phyloP scores from a whole-genome alignment of 169 alveolate species.

The Babesia sp. region DNA sequence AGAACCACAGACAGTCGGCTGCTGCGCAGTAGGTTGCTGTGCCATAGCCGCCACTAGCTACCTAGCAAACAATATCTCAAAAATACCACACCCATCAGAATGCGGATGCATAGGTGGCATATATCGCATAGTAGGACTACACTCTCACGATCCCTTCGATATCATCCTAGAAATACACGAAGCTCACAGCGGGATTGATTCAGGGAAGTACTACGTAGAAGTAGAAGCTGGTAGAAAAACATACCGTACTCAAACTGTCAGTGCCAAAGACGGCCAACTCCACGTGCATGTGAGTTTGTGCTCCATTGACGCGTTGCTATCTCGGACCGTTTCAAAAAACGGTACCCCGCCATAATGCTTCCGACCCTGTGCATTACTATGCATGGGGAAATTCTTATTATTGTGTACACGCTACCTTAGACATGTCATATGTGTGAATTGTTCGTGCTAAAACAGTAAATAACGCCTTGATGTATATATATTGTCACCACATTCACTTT shows the following conservation, averaged over 20 bases:
- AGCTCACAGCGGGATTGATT: constrained; percentile 19
- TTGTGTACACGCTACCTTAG: too few relatives aligned
- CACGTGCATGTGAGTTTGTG: constrained; percentile 37
- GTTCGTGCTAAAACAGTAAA: too few relatives aligned
- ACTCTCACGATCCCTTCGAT: constrained; percentile 72
- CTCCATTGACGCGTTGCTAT: neutral
- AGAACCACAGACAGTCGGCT: constrained; percentile 48
- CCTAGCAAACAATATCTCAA: constrained; percentile 29
- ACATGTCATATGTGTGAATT: too few relatives aligned
- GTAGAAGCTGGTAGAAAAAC: constrained; percentile 62
- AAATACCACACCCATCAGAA: constrained; percentile 69
- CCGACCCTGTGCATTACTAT: too few relatives aligned
- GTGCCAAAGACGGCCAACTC: constrained; percentile 27
- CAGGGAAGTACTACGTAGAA: constrained; percentile 62
- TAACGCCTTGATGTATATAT: neutral
- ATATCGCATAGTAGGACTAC: constrained; percentile 61
- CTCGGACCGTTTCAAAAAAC: too few relatives aligned
- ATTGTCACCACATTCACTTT: neutral
- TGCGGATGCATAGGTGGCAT: constrained; percentile 62
- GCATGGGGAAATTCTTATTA: too few relatives aligned
- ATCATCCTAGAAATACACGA: constrained; percentile 70
- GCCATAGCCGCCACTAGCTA: constrained; percentile 47
- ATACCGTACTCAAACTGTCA: constrained; percentile 32
- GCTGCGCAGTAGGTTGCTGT: constrained; percentile 61
- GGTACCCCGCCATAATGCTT: too few relatives aligned